Evolutionary conservation across 2,329 filamentous ascomycete species (phyloP).

Genomic region (Graphiopsis chlorocephala): DNA sequence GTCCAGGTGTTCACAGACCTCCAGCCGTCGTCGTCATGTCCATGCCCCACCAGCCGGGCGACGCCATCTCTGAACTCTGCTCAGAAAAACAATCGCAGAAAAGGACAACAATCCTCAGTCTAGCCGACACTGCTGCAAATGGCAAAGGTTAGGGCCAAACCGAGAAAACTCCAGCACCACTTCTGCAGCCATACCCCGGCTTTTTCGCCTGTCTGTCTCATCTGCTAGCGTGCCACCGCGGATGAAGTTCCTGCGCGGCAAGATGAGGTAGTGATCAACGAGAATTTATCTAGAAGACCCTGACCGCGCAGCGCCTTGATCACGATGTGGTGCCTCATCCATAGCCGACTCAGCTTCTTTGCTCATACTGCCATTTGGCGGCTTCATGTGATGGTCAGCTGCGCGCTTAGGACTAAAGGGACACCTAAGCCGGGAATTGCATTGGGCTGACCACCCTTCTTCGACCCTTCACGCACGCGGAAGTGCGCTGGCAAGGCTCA

Average conservation of each 20-base stretch:
- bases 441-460: conserved; percentile 9
- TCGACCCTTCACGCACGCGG: not conserved
- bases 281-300: conserved; percentile 8
- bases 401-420: not conserved
- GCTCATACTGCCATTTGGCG: conserved; percentile 11
- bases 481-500: conserved; percentile 13
- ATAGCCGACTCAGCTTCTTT: not conserved
- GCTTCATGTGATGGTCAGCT: not conserved
- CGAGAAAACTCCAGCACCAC: conserved; percentile 5
- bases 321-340: not conserved
- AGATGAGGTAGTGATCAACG: conserved; percentile 16
- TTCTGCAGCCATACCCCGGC: conserved; percentile 14
- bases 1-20: conserved; percentile 7
- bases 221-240: conserved; percentile 3
- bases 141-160: not conserved
- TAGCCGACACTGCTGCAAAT: not conserved
- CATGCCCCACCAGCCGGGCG: conserved; percentile 9
- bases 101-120: conserved; percentile 13
- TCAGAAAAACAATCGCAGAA: conserved; percentile 12
- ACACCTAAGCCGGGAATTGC: not conserved
- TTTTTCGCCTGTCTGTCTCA: conserved; percentile 2
- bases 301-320: conserved; percentile 5
- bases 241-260: conserved; percentile 13
- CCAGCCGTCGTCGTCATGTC: conserved; percentile 14
- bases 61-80: conserved; percentile 8